Evolutionary conservation across 1,284 basidiomycete species (phyloP).

Genomic region (Austropuccinia psidii): DNA sequence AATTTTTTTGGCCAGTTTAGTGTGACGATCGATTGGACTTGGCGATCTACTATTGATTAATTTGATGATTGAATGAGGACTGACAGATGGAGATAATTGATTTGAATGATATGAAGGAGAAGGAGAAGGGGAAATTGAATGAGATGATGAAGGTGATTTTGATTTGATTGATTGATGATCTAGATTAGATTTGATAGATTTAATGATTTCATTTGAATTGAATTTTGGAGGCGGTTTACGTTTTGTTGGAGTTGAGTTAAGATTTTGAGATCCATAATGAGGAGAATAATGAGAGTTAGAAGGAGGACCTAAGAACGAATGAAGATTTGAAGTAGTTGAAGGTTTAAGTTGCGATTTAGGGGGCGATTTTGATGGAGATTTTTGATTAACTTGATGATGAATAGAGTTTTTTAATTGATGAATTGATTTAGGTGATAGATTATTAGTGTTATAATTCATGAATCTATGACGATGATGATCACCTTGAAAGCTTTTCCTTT

Average conservation of each 20-base stretch:
- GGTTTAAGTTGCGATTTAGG: not conserved
- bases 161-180: not conserved
- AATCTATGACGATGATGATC: constrained; percentile 34
- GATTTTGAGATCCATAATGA: constrained; percentile 8
- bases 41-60: not conserved
- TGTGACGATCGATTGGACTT: not conserved
- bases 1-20: constrained; percentile 4
- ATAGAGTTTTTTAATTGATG: not conserved
- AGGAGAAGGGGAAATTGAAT: not conserved
- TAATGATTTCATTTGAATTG: not conserved
- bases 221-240: constrained; percentile 17
- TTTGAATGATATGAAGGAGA: not conserved
- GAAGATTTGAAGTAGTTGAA: not conserved
- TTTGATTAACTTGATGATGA: not conserved
- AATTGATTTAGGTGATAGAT: not conserved
- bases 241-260: not conserved
- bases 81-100: not conserved
- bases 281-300: constrained; percentile 30
- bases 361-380: not conserved
- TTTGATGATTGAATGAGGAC: not conserved
- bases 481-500: constrained; percentile 24
- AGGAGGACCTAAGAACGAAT: constrained; percentile 26
- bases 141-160: not conserved
- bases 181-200: not conserved
- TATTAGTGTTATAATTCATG: constrained; percentile 20